phyloP scores from a whole-genome alignment of 495 filamentous ascomycete genomes.

The Penicillium herquei region DNA sequence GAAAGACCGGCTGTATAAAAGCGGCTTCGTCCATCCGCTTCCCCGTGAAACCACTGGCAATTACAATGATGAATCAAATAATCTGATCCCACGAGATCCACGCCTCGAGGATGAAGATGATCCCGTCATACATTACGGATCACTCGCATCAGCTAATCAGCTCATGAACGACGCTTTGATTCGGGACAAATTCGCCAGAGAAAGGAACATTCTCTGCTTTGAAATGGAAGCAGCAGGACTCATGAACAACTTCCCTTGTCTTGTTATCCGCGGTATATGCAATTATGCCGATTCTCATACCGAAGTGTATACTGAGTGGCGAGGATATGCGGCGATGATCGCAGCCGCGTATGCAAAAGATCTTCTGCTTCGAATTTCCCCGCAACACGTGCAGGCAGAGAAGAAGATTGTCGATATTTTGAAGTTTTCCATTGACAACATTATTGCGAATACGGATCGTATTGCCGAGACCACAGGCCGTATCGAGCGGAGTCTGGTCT shows the following conservation, averaged over 20 bases:
- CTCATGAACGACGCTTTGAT: constrained; percentile 17
- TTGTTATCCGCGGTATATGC: constrained; percentile 37
- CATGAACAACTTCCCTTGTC: constrained; percentile 33
- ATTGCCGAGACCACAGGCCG: too few relatives aligned
- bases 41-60: not conserved
- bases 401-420: not conserved
- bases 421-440: too few relatives aligned
- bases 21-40: not conserved
- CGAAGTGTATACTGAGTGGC: constrained; percentile 33
- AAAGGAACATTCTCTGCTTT: not conserved
- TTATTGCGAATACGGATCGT: too few relatives aligned
- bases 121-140: constrained; percentile 19
- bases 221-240: constrained; percentile 43
- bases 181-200: constrained; percentile 13
- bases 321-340: constrained; percentile 28
- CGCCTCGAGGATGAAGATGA: not conserved
- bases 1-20: not conserved
- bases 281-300: constrained; percentile 41
- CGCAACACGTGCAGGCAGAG: not conserved
- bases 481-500: not conserved
- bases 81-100: not conserved
- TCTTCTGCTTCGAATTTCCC: constrained; percentile 9
- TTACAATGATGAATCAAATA: not conserved
- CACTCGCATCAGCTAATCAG: constrained; percentile 21
- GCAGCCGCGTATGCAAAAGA: constrained; percentile 33